Percentiles rank a stretch among this genome's conserved stretches.
Evolutionary conservation across 257 asterid genomes (phyloP).

Genomic region (Solanum bukasovii): DNA sequence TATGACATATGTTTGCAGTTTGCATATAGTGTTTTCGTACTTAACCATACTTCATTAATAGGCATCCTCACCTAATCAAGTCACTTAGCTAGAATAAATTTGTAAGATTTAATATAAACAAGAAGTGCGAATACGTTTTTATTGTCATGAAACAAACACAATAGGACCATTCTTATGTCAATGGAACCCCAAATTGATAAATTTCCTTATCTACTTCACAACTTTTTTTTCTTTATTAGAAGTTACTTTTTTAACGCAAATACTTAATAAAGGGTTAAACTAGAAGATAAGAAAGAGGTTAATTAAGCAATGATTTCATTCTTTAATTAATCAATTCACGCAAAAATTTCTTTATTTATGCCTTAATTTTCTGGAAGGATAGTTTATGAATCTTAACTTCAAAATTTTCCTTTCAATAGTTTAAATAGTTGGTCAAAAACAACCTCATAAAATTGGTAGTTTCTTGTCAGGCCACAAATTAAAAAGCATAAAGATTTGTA

Average conservation of each 20-base stretch:
- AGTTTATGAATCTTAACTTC: neutral
- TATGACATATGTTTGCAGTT: neutral
- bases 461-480: neutral
- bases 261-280: neutral
- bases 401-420: neutral
- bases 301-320: neutral
- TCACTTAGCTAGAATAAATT: neutral
- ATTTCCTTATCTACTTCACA: neutral
- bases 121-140: rapidly evolving
- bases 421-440: neutral
- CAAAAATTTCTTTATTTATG: neutral
- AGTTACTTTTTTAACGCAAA: neutral
- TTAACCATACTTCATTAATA: neutral
- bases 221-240: neutral
- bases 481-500: neutral
- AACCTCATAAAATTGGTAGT: neutral
- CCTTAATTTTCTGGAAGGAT: neutral
- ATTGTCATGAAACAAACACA: rapidly evolving
- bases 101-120: neutral
- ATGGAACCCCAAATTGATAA: neutral
- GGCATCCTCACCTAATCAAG: neutral
- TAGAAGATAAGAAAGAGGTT: neutral
- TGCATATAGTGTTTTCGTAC: neutral
- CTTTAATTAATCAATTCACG: neutral
- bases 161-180: neutral